Conservation (phyloP, 2,329 filamentous ascomycete species). For the Arachnopeziza araneosa region DNA sequence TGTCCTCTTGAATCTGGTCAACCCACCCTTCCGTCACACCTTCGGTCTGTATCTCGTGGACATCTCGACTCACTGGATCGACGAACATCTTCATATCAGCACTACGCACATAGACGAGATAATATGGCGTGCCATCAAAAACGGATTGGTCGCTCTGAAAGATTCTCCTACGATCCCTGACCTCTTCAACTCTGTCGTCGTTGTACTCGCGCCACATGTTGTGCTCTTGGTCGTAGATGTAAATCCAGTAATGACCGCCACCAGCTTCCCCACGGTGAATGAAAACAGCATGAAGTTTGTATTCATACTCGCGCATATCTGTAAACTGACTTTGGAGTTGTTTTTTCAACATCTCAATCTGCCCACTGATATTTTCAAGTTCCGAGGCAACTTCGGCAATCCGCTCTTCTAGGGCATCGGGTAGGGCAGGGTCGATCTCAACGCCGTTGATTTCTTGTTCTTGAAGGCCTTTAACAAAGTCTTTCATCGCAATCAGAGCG, state of each 20-base stretch:
- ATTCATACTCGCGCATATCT: conserved; percentile 60
- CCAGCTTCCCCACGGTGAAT: conserved; percentile 71
- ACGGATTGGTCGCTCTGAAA: conserved; percentile 56
- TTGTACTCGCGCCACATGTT: conserved; percentile 91
- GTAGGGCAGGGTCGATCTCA: conserved; percentile 37
- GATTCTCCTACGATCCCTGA: conserved; percentile 59
- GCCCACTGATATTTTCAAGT: conserved; percentile 38
- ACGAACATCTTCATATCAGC: conserved; percentile 54
- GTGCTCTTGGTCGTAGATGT: conserved; percentile 76
- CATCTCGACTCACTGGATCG: conserved; percentile 47
- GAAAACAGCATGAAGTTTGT: conserved; percentile 85
- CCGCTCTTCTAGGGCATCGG: conserved; percentile 39
- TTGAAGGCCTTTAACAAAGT: conserved; percentile 39
- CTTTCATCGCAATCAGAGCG: conserved; percentile 28
- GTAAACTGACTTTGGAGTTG: conserved; percentile 51
- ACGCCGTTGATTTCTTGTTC: conserved; percentile 37
- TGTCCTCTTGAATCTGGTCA: background rate
- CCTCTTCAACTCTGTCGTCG: conserved; percentile 71
- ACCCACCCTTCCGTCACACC: conserved; percentile 8
- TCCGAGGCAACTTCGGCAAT: conserved; percentile 40
- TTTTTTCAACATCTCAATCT: conserved; percentile 40
- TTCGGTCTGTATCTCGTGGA: conserved; percentile 16
- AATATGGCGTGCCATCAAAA: conserved; percentile 70
- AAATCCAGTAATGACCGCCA: conserved; percentile 11
- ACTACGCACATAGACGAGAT: conserved; percentile 76